Conservation (phyloP, 2,329 filamentous ascomycete genomes). For the Plectosphaerella sp. region DNA sequence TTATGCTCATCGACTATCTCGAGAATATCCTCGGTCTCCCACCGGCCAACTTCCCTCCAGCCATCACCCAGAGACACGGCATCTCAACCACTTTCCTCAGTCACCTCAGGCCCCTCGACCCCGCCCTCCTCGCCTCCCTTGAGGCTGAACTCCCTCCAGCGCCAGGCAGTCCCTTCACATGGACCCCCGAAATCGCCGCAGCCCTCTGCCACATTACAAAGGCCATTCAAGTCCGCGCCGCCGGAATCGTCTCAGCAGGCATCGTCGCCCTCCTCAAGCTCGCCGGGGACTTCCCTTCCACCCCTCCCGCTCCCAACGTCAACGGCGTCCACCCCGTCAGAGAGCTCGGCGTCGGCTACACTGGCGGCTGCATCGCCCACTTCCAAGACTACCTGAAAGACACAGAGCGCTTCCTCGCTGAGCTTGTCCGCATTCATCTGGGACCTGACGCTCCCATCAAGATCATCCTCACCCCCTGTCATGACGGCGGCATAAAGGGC, state of each 20-base stretch:
- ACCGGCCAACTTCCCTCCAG: slow-evolving; percentile 45
- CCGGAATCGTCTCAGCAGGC: slow-evolving; percentile 69
- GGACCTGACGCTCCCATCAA: slow-evolving; percentile 36
- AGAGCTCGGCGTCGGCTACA: slow-evolving; percentile 73
- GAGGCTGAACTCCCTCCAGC: slow-evolving; percentile 47
- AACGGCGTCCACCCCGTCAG: slow-evolving; percentile 16
- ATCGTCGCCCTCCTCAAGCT: slow-evolving; percentile 65
- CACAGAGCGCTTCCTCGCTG: slow-evolving; percentile 65
- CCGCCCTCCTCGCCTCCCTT: slow-evolving; percentile 40
- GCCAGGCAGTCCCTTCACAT: slow-evolving; percentile 40
- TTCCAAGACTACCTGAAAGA: slow-evolving; percentile 70
- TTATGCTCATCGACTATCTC: slow-evolving; percentile 65
- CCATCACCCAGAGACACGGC: slow-evolving; percentile 54
- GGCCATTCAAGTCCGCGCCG: slow-evolving; percentile 67
- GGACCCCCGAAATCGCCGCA: slow-evolving; percentile 57
- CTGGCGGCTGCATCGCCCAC: slow-evolving; percentile 74
- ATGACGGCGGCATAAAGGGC: slow-evolving; percentile 58
- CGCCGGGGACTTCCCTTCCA: slow-evolving; percentile 57
- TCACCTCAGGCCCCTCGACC: slow-evolving; percentile 55
- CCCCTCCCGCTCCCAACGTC: slow-evolving; percentile 5
- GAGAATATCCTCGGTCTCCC: slow-evolving; percentile 34
- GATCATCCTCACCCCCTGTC: slow-evolving; percentile 50
- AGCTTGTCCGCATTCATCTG: slow-evolving; percentile 31
- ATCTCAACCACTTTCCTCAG: slow-evolving; percentile 71
- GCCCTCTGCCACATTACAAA: slow-evolving; percentile 64